Conservation (phyloP, 495 filamentous ascomycete species). For the Neurospora tetrasperma region DNA sequence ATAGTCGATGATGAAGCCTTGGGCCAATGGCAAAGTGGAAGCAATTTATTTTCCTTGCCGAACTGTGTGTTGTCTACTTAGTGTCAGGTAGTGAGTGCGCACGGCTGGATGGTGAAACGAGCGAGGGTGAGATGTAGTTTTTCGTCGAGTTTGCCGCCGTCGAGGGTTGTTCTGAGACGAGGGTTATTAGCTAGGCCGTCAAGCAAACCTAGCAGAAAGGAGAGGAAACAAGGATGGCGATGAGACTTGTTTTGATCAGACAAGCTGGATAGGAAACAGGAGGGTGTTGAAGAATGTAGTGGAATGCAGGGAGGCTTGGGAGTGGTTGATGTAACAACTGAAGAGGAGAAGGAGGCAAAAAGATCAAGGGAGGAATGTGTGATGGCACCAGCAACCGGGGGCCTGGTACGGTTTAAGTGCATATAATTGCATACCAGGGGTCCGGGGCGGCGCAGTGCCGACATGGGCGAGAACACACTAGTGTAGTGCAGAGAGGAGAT, state of each 20-base stretch:
- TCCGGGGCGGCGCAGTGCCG: neutral
- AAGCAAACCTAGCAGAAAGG: neutral
- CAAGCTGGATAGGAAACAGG: neutral
- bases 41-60: neutral
- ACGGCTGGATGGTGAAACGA: neutral
- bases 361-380: neutral
- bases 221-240: neutral
- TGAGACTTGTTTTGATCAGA: neutral
- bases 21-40: neutral
- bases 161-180: conserved; percentile 1
- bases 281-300: neutral
- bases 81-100: neutral
- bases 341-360: neutral
- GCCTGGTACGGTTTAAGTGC: neutral
- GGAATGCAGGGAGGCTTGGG: neutral
- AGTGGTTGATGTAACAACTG: neutral
- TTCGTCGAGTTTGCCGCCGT: neutral
- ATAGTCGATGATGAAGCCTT: neutral
- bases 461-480: neutral
- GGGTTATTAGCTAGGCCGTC: neutral
- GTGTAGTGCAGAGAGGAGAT: neutral
- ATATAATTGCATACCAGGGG: neutral
- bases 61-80: neutral
- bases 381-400: neutral
- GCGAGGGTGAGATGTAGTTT: neutral